A percentile compares a stretch with the other conserved stretches of the same genome.
Conservation (phyloP, 78 protist genomes). For the Capsaspora owczarzaki region DNA sequence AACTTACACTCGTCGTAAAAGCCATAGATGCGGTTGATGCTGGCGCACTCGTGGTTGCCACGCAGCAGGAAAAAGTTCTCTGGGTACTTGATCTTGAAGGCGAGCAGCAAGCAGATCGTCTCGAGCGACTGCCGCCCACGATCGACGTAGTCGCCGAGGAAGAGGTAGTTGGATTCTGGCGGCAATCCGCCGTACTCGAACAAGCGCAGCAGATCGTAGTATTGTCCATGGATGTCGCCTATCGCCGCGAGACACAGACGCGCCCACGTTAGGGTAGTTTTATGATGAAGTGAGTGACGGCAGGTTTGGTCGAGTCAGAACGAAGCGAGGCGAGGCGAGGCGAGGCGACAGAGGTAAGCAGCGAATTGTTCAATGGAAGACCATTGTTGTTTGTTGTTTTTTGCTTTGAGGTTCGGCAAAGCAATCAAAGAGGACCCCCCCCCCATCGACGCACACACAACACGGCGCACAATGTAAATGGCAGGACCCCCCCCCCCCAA, state of each 20-base stretch:
- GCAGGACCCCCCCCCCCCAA: too few relatives aligned
- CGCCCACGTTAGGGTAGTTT: neutral
- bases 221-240: slow-evolving; percentile 98
- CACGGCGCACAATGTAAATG: too few relatives aligned
- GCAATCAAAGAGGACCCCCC: too few relatives aligned
- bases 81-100: slow-evolving; percentile 99
- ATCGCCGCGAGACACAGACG: neutral
- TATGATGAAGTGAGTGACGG: neutral
- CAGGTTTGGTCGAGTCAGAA: neutral
- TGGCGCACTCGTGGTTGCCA: slow-evolving; percentile 99
- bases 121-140: slow-evolving; percentile 98
- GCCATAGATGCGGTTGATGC: slow-evolving; percentile 98
- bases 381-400: too few relatives aligned
- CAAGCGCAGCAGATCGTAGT: slow-evolving; percentile 91
- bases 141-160: slow-evolving; percentile 99
- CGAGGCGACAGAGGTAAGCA: too few relatives aligned
- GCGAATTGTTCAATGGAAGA: too few relatives aligned
- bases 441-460: too few relatives aligned
- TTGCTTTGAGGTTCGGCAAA: too few relatives aligned
- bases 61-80: slow-evolving; percentile 98
- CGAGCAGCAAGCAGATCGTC: slow-evolving; percentile 95
- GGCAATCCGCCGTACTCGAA: slow-evolving; percentile 99
- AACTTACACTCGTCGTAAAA: slow-evolving; percentile 96
- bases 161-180: slow-evolving; percentile 98
- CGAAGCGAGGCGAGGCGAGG: too few relatives aligned